Base-by-base conservation (phyloP, 139 green algal genomes). In the Chlamydomonas schloesseri region DNA sequence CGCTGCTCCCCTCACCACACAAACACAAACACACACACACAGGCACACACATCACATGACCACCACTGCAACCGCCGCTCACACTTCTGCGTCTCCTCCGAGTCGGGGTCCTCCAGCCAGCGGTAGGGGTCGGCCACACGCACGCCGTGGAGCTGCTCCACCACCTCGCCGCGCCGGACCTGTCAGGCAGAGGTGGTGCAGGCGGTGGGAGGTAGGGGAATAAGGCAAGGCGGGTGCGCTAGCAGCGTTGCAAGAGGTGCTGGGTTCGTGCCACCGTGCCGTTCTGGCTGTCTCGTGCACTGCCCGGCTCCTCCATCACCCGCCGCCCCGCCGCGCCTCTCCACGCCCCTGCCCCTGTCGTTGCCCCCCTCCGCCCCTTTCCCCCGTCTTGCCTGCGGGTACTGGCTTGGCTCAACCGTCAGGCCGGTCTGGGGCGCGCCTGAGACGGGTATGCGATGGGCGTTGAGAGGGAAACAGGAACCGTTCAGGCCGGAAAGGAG, bases 101-200 rank as follows among this genome's bases (percentile, higher is more conserved):
- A 5, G 34, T 88, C 65, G 2, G 96, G 96, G 86, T 99, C 95
- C 84, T 99, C 97, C 57, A 99, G 92, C 94, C 94, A 98, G 53
- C 93, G 87, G 90, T 97, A 97, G 0, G 95, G 94, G 72, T 97
- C 97, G 0, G 91, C 79, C 21, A 98, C 87, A 28, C 89, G 46
- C 11, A 93, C 83, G 0, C 95, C 95, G 88, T 98, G 95, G 72
- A 96, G 89, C 6, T 88, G 58, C 26, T 98, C 95, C 4, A 96
- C 89, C 11, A 97, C 87, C 18, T 97, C 92, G 77, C 97, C 95
- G 6, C 97, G 85, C 0, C 90, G 88, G 37, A 95, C 91, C 86
- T 94, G 75, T 47, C 34, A 3, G 71, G 23, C 5, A 3, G 26
- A 3, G 37, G 3, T 42, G 71, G 42, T 71, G n/a, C 28, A 17